Conservation (phyloP, 345 rosid species). For the Eucalyptus curtisii region DNA sequence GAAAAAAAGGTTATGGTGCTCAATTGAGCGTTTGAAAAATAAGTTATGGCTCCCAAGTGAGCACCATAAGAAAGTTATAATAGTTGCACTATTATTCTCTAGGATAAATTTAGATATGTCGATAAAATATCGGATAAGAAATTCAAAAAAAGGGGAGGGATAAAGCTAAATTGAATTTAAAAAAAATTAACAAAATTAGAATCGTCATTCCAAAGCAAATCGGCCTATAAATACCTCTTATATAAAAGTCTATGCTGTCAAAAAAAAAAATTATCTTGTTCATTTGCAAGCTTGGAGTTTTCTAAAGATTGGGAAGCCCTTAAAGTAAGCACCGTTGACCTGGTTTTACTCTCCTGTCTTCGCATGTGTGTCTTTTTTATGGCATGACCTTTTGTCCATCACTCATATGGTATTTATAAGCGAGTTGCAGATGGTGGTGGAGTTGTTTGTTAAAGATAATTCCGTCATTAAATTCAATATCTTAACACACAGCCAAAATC, state of each 20-base stretch:
- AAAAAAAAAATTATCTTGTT: neutral
- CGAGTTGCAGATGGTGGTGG: neutral
- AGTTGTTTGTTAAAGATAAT: too few species aligned
- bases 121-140: accelerated
- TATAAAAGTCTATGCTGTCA: neutral
- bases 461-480: neutral
- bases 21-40: accelerated
- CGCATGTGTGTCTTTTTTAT: neutral
- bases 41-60: accelerated
- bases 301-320: neutral
- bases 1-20: accelerated
- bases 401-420: neutral
- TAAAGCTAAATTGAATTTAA: neutral
- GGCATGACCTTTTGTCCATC: neutral
- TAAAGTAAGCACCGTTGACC: too few species aligned
- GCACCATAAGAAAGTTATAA: accelerated
- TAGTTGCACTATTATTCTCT: accelerated
- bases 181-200: neutral
- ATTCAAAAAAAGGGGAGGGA: neutral
- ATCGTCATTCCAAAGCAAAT: neutral
- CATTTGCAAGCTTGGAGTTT: neutral
- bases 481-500: neutral
- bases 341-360: neutral
- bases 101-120: accelerated
- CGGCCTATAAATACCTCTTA: neutral